Percentiles rank a stretch among this genome's conserved stretches.
Conservation (phyloP, 1,139 yeast genomes). For the Nakaseomyces kungkrabaensis region DNA sequence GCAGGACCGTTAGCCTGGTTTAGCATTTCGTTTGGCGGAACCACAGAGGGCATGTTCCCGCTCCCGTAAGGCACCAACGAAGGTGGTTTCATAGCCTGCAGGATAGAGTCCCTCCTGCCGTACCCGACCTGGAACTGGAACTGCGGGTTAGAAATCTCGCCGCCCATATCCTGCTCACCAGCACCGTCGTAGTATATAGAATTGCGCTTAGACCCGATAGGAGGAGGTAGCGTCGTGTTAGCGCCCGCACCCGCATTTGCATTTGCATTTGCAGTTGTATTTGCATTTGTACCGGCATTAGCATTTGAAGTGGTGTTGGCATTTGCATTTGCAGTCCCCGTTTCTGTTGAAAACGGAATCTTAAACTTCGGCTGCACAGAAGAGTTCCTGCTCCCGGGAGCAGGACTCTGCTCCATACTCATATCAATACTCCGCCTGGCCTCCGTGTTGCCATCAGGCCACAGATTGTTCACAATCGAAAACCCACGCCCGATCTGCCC, state of each 20-base stretch:
- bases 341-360: slow-evolving; percentile 24
- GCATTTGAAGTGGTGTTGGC: too few species aligned
- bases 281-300: not conserved
- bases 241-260: not conserved
- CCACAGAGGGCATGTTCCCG: not conserved
- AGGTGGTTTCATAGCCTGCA: slow-evolving; percentile 2
- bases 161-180: not conserved
- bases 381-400: slow-evolving; percentile 5
- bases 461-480: slow-evolving; percentile 30
- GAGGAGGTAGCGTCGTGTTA: not conserved
- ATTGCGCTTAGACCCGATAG: not conserved
- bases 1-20: slow-evolving; percentile 4
- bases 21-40: slow-evolving; percentile 10
- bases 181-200: not conserved
- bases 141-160: not conserved
- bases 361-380: slow-evolving; percentile 20
- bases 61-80: not conserved
- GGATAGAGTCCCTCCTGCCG: not conserved
- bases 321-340: too few species aligned
- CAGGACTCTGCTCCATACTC: slow-evolving; percentile 2
- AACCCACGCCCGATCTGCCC: slow-evolving; percentile 30
- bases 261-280: not conserved
- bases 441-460: slow-evolving; percentile 8
- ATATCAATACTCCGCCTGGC: slow-evolving; percentile 1
- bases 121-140: slow-evolving; percentile 1